Evolutionary conservation across 192 early-diverging fungal genomes (phyloP), one percentile per base, ranked within the genome.

Genomic region (Lobosporangium transversale): DNA sequence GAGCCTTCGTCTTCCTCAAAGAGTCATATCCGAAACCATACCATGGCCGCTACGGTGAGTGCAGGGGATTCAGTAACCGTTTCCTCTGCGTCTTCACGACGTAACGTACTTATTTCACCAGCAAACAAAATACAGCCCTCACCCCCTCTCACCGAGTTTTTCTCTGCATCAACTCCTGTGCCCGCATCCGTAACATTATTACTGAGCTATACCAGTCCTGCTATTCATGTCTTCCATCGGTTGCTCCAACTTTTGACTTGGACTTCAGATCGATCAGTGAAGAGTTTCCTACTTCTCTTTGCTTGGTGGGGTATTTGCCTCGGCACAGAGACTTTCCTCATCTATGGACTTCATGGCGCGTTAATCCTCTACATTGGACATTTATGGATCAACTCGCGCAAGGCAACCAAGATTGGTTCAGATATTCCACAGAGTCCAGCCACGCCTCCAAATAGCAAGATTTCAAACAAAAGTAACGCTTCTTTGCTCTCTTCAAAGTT

Each of bases 261-360:
- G 82, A 61, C 79, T 18, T 69, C 82, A 5, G 58, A 60, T 56
- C 78, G 70, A 51, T 68, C 79, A 17, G 63, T 62, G 49, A 71
- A 83, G 66, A 80, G 79, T 44, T 80, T 80, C 18, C 54, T 83
- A 11, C 45, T 83, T 1, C 69, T 83, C 43, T 68, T 80, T 44
- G 58, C 74, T 32, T 83, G 82, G 82, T 83, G 82, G 82, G 64
- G 68, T 29, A 27, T 80, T 50, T 83, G 82, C 21, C 68, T 80
- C 30, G 80, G 67, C 26, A 68, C 79, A 35, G 68, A 68, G 45
- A 48, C 66, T 14, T 65, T 83, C 26, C 42, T 80, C 30, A 66
- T 80, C 49, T 74, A 53, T 63, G 79, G 79, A 10, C 42, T 74
- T 12, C 79, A 78, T 49, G 20, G 70, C 12, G 26, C 64, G 12